A percentile compares a stretch with the other conserved stretches of the same genome.
These are phyloP conservation scores for Pseudopithomyces chartarum DNA, from an alignment of 2,329 filamentous ascomycete genomes.

Conservation along the genomic window DNA sequence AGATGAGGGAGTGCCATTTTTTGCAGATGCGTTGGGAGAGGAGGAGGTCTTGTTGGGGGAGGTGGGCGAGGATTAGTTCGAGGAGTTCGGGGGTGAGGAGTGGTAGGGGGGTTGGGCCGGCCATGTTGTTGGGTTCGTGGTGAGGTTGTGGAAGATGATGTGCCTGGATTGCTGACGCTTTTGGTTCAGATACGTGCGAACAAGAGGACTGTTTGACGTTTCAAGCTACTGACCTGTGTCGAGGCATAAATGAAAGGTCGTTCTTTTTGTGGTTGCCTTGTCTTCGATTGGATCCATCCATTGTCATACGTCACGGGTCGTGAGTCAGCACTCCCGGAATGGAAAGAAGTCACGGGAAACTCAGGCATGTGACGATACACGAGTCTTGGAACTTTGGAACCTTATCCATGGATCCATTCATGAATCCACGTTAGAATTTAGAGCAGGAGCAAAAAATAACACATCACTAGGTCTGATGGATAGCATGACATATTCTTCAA, in stretches of 20 bases:
- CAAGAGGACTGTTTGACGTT: too few species aligned
- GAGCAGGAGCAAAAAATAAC: too few species aligned
- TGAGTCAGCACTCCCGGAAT: not conserved
- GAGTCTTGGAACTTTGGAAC: too few species aligned
- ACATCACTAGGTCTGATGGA: too few species aligned
- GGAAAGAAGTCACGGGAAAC: not conserved
- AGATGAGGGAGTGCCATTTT: conserved; percentile 14
- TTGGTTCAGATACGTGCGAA: too few species aligned
- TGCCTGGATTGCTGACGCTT: not conserved
- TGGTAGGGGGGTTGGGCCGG: not conserved
- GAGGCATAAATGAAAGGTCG: too few species aligned
- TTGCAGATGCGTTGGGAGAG: conserved; percentile 15
- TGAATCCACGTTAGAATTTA: too few species aligned
- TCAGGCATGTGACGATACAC: not conserved
- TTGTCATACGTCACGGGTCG: too few species aligned
- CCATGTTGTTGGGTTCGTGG: not conserved
- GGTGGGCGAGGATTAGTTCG: conserved; percentile 19
- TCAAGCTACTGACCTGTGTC: too few species aligned
- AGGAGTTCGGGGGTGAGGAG: conserved; percentile 18
- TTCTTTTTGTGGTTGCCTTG: not conserved
- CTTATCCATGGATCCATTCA: too few species aligned
- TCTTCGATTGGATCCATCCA: too few species aligned
- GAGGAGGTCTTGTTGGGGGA: conserved; percentile 17
- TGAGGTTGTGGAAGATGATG: not conserved
- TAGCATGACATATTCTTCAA: not conserved